phyloP scores from a whole-genome alignment of 805 yeast species.

The Metschnikowia cubensis region DNA sequence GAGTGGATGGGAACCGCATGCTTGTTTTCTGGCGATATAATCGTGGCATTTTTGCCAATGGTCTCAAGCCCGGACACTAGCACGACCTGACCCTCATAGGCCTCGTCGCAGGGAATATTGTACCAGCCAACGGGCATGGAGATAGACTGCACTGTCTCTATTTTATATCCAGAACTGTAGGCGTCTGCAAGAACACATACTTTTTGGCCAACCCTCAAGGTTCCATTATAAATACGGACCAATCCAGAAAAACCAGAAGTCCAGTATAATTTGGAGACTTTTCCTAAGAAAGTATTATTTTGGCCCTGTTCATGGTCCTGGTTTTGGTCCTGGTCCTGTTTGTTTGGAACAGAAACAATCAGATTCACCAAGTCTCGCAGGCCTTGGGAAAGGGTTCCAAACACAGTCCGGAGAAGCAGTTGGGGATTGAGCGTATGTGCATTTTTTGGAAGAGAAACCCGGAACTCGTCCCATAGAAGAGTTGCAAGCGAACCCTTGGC shows the following conservation, averaged over 20 bases:
- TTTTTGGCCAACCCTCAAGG: slow-evolving; percentile 42
- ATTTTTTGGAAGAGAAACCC: slow-evolving; percentile 39
- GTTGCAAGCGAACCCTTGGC: slow-evolving; percentile 32
- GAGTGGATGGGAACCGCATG: slow-evolving; percentile 28
- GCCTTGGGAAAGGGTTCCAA: slow-evolving; percentile 50
- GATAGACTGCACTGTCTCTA: slow-evolving; percentile 40
- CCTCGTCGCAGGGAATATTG: slow-evolving; percentile 48
- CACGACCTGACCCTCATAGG: slow-evolving; percentile 65
- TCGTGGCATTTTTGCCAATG: slow-evolving; percentile 58
- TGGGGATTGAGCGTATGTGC: slow-evolving; percentile 52
- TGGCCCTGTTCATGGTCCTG: no score
- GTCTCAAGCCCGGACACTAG: slow-evolving; percentile 58
- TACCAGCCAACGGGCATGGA: slow-evolving; percentile 70
- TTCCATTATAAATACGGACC: slow-evolving; percentile 62
- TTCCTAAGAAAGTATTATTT: slow-evolving; percentile 16
- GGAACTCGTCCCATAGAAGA: slow-evolving; percentile 47
- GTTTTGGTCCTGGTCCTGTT: not conserved
- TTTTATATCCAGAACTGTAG: slow-evolving; percentile 53
- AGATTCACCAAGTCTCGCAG: slow-evolving; percentile 51
- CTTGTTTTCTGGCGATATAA: slow-evolving; percentile 25
- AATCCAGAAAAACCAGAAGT: slow-evolving; percentile 19
- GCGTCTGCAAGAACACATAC: slow-evolving; percentile 58
- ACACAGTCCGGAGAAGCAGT: slow-evolving; percentile 52
- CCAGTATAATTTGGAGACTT: slow-evolving; percentile 50
- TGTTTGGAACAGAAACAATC: slow-evolving; percentile 20